Evolutionary conservation across 1,284 basidiomycete genomes (phyloP).

Genomic region (Fomitopsis pinicola): DNA sequence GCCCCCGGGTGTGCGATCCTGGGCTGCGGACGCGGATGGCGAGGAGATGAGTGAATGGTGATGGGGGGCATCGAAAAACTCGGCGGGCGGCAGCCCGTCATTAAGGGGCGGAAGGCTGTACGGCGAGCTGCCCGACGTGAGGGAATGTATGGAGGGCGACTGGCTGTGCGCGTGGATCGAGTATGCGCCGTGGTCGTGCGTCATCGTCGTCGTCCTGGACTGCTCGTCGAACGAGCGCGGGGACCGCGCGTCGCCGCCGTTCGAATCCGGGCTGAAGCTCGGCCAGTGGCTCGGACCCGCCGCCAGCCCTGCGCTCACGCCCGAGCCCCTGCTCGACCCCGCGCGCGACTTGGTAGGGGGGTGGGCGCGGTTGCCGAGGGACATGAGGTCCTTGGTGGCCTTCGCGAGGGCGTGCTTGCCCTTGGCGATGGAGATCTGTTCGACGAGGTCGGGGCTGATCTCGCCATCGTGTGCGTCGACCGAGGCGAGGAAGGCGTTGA

Average conservation of each 20-base stretch:
- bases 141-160: not conserved
- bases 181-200: not conserved
- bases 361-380: slow-evolving; percentile 39
- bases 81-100: not conserved
- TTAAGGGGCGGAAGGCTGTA: not conserved
- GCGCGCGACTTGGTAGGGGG: slow-evolving; percentile 8
- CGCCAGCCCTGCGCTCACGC: not conserved
- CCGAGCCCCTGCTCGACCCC: not conserved
- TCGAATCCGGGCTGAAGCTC: slow-evolving; percentile 3
- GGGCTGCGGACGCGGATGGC: slow-evolving; percentile 15
- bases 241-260: not conserved
- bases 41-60: slow-evolving; percentile 9
- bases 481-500: slow-evolving; percentile 47
- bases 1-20: slow-evolving; percentile 5
- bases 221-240: not conserved
- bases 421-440: slow-evolving; percentile 28
- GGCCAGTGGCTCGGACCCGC: slow-evolving; percentile 6
- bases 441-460: slow-evolving; percentile 24
- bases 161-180: not conserved
- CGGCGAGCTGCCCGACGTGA: not conserved
- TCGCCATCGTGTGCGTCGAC: slow-evolving; percentile 36
- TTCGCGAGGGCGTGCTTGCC: slow-evolving; percentile 58
- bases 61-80: not conserved
- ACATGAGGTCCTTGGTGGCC: slow-evolving; percentile 71
- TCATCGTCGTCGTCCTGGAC: not conserved